Evolutionary conservation across 2,329 filamentous ascomycete genomes (phyloP), one percentile per base, ranked within the genome.

Genomic region (Plectosphaerella plurivora): DNA sequence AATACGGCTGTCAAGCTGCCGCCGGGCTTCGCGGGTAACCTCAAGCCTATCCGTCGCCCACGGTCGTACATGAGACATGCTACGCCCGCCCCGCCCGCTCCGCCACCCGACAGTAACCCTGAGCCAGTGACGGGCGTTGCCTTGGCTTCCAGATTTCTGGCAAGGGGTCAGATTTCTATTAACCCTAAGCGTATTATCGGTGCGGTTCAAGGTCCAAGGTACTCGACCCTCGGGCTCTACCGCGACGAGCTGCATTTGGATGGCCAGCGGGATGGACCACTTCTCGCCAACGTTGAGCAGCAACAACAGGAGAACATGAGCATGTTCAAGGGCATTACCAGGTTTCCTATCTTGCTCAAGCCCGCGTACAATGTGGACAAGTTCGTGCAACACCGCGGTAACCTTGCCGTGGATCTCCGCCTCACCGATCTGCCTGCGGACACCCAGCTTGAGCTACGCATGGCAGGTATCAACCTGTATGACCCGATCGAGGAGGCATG

Each of bases 141-240:
- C 4, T 56, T 54, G 2, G 60, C 55, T n/a, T 36, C 65, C 65
- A 8, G 59, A 52, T 74, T 70, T 46, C 55, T 86, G 1, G 57
- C 64, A 1, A 63, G 63, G 4, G 60, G 66, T 0, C 71, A 77
- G 53, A 66, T 86, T 1, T 54, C 62, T 1, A 54, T 76, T 0
- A 68, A 74, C 49, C 62, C 65, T 1, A 72, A 81, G 56, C 75
- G 69, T 2, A 71, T 72, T 6, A 65, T 84, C 25, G 82, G 82
- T 25, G 78, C 73, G 5, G 72, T 84, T 2, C 77, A 86, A 59
- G 83, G 82, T 1, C 74, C 76, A 0, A 64, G 66, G 3, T 86
- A 86, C 58, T 54, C 66, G 1, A 57, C 65, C 2, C 74, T 76
- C 0, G 67, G 68, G 1, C 64, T 82, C 2, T 83, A 73, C 59